A percentile compares a stretch with the other conserved stretches of the same genome.
phyloP scores from a whole-genome alignment of 495 filamentous ascomycete species.

The Hypoxylon trugodes region DNA sequence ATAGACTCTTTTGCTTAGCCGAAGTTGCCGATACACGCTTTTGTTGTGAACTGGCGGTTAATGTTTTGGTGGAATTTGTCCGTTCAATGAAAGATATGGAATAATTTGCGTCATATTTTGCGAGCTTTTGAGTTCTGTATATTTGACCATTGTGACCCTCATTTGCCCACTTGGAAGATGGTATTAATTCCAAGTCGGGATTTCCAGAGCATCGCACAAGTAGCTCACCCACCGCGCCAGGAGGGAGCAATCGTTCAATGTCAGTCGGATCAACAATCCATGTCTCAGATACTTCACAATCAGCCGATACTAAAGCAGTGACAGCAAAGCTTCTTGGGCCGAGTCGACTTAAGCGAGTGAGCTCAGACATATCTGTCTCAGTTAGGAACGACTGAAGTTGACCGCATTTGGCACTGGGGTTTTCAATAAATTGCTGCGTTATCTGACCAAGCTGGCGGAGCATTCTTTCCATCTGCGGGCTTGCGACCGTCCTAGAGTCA shows the following conservation, averaged over 20 bases:
- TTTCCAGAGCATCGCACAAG: slow-evolving; percentile 43
- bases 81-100: slow-evolving; percentile 29
- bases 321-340: slow-evolving; percentile 6
- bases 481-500: slow-evolving; percentile 57
- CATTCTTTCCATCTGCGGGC: slow-evolving; percentile 44
- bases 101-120: slow-evolving; percentile 36
- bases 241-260: slow-evolving; percentile 46
- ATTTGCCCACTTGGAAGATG: slow-evolving; percentile 37
- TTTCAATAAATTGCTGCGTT: slow-evolving; percentile 44
- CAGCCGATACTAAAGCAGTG: slow-evolving; percentile 13
- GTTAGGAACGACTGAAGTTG: slow-evolving; percentile 40
- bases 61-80: slow-evolving; percentile 10
- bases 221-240: slow-evolving; percentile 58
- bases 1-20: slow-evolving; percentile 49
- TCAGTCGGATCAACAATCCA: slow-evolving; percentile 55
- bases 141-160: slow-evolving; percentile 21
- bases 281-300: slow-evolving; percentile 29
- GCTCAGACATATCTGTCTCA: slow-evolving; percentile 33
- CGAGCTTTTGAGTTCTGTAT: slow-evolving; percentile 46
- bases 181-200: slow-evolving; percentile 29
- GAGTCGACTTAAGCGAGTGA: slow-evolving; percentile 12
- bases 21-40: slow-evolving; percentile 41
- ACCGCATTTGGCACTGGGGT: slow-evolving; percentile 37
- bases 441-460: slow-evolving; percentile 43
- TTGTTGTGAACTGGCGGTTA: slow-evolving; percentile 13